A percentile compares a stretch with the other conserved stretches of the same genome.
phyloP scores from a whole-genome alignment of 495 filamentous ascomycete genomes.

The Penicillium malachiteum region DNA sequence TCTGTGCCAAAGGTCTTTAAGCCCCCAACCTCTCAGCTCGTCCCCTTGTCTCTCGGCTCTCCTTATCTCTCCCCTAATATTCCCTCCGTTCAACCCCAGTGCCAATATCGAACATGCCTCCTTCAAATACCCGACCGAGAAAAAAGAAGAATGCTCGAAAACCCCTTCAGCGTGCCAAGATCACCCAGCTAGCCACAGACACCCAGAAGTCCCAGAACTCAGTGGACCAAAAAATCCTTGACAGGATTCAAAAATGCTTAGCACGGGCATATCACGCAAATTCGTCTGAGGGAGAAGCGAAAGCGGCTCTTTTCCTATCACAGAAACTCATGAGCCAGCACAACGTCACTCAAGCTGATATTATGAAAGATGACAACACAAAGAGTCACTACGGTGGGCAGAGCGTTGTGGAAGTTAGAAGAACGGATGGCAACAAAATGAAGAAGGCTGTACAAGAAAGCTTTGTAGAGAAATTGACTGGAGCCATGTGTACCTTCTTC shows the following conservation, averaged over 20 bases:
- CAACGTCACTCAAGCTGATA: slow-evolving; percentile 26
- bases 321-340: slow-evolving; percentile 28
- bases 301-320: slow-evolving; percentile 28
- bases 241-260: slow-evolving; percentile 34
- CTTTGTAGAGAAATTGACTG: slow-evolving; percentile 5
- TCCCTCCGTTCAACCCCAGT: too few relatives aligned
- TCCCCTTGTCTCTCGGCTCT: too few relatives aligned
- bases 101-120: too few relatives aligned
- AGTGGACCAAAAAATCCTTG: slow-evolving; percentile 18
- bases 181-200: slow-evolving; percentile 4
- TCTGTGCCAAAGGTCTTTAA: too few relatives aligned
- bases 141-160: not conserved
- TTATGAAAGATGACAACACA: slow-evolving; percentile 17
- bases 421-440: not conserved
- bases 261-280: slow-evolving; percentile 22
- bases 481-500: slow-evolving; percentile 10
- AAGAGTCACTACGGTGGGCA: slow-evolving; percentile 17
- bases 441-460: slow-evolving; percentile 4
- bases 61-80: too few relatives aligned
- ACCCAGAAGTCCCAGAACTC: not conserved
- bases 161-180: slow-evolving; percentile 7
- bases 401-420: slow-evolving; percentile 16
- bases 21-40: too few relatives aligned
- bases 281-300: slow-evolving; percentile 1
- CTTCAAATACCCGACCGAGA: too few relatives aligned